Evolutionary conservation across 257 asterid species (phyloP), one percentile per base, ranked within the genome.

Genomic region (Striga asiatica): DNA sequence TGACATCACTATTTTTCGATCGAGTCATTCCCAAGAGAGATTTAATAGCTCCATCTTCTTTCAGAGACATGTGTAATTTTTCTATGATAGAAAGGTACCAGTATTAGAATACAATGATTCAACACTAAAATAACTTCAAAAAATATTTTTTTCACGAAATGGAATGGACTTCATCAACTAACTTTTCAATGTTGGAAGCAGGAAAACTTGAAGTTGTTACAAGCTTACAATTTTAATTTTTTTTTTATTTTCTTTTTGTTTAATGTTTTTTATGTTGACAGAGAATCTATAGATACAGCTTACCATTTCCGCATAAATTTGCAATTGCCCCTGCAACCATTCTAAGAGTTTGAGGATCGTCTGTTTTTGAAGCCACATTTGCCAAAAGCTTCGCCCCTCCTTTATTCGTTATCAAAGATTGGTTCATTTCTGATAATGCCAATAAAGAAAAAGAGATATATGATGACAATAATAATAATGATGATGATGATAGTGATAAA

Each of bases 241-340:
- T n/a, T n/a, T n/a, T n/a, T n/a, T n/a, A n/a, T n/a, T n/a, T n/a
- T n/a, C n/a, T n/a, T n/a, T n/a, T n/a, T n/a, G n/a, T n/a, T n/a
- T n/a, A n/a, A n/a, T n/a, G n/a, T n/a, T n/a, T n/a, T n/a, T n/a
- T n/a, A n/a, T n/a, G n/a, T n/a, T n/a, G n/a, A n/a, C n/a, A n/a
- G n/a, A n/a, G n/a, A n/a, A n/a, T n/a, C n/a, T n/a, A n/a, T n/a
- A 46, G 20, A 39, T 32, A 56, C 35, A 59, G 19, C 70, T 74
- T 71, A 89, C 97, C 97, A 28, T 89, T 85, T 71, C 97, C 97
- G 27, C 97, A 85, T 65, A 89, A 70, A 72, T 89, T 89, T 48
- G 94, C 94, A 58, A 89, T 89, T 49, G 97, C 97, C 66, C 97
- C 97, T 49, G 95, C 97, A 16, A 83, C 83, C 97, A 89, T 89